These are phyloP conservation scores for Chionographis japonica DNA, from an alignment of 106 monocot genomes.

Conservation along the genomic window DNA sequence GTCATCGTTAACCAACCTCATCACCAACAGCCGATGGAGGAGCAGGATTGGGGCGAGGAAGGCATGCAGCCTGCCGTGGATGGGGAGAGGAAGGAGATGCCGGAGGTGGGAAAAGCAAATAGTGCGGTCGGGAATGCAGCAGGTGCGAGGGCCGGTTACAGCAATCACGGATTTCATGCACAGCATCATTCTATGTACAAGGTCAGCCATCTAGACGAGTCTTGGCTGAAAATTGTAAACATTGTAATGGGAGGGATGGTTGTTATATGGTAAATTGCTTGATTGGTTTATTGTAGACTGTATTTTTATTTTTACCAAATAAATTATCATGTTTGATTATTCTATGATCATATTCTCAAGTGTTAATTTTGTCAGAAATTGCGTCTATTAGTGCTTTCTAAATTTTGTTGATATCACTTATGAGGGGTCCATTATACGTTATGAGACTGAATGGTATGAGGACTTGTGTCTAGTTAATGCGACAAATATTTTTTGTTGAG, in stretches of 20 bases:
- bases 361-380: too few species aligned
- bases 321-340: too few species aligned
- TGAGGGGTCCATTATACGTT: too few species aligned
- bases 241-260: background rate
- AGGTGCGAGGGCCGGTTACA: conserved; percentile 36
- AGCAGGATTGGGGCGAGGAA: conserved; percentile 78
- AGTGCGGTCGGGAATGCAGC: conserved; percentile 18
- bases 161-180: conserved; percentile 60
- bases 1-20: conserved; percentile 45
- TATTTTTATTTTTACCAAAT: too few species aligned
- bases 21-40: conserved; percentile 46
- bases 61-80: conserved; percentile 34
- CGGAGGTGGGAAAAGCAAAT: conserved; percentile 38
- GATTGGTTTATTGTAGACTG: too few species aligned
- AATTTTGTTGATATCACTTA: too few species aligned
- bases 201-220: conserved; percentile 45
- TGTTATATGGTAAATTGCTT: too few species aligned
- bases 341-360: too few species aligned
- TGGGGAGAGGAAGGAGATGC: conserved; percentile 62
- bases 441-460: too few species aligned
- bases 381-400: too few species aligned
- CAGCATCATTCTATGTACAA: conserved; percentile 94
- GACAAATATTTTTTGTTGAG: too few species aligned
- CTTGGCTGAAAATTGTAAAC: background rate
- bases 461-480: too few species aligned